Percentiles rank a stretch among this genome's conserved stretches.
phyloP scores from a whole-genome alignment of 495 filamentous ascomycete species.

The Neurospora terricola region DNA sequence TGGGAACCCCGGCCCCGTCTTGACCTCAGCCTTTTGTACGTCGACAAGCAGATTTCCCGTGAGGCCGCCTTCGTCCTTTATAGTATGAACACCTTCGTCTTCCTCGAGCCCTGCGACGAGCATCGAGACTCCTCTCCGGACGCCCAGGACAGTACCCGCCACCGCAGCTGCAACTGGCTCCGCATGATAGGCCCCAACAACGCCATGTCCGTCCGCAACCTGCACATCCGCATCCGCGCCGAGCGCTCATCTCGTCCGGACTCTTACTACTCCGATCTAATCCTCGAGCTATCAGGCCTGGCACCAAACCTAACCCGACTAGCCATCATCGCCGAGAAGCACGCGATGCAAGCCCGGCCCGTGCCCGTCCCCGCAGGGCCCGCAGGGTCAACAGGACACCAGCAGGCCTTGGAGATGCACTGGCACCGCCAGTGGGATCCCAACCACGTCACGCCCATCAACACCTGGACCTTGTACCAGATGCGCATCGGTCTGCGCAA shows the following conservation, averaged over 20 bases:
- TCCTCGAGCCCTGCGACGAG: conserved; percentile 12
- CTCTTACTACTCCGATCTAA: not conserved
- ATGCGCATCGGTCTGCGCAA: not conserved
- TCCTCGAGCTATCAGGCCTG: not conserved
- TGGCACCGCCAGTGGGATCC: conserved; percentile 1
- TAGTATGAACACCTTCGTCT: conserved; percentile 11
- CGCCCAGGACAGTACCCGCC: not conserved
- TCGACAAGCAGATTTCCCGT: conserved; percentile 1
- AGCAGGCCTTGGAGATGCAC: not conserved
- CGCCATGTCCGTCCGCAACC: conserved; percentile 3
- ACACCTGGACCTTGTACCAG: not conserved
- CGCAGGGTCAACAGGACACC: not conserved
- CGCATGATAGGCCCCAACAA: not conserved
- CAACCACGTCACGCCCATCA: not conserved
- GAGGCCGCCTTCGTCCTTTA: conserved; percentile 11
- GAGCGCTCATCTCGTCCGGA: not conserved
- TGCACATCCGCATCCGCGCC: conserved; percentile 10
- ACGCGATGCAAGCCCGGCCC: not conserved
- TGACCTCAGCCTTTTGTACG: conserved; percentile 6
- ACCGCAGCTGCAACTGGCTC: conserved; percentile 3
- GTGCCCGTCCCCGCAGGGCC: not conserved
- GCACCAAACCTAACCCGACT: conserved; percentile 5
- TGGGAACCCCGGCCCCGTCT: not conserved
- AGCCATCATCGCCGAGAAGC: conserved; percentile 6
- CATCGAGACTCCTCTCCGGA: not conserved